A percentile compares a stretch with the other conserved stretches of the same genome.
Conservation (phyloP, 768 basidiomycete genomes). For the Pulveroboletus sp. region DNA sequence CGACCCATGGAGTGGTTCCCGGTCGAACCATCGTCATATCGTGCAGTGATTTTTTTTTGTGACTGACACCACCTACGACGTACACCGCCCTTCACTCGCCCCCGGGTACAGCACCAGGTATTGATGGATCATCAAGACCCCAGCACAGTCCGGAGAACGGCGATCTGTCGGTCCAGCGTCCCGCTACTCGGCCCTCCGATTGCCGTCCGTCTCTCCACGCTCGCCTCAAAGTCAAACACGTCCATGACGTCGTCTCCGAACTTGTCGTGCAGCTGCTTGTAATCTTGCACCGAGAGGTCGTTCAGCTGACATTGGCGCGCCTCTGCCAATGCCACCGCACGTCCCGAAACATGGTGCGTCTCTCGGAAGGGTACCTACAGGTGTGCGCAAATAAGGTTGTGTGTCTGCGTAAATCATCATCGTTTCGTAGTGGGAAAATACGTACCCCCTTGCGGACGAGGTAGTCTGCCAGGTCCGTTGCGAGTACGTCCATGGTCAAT, state of each 20-base stretch:
- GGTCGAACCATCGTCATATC: no score
- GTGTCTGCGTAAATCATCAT: background rate
- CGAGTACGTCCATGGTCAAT: slow-evolving; percentile 95
- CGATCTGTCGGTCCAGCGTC: slow-evolving; percentile 84
- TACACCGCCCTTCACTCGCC: background rate
- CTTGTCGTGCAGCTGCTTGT: slow-evolving; percentile 63
- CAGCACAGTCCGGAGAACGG: slow-evolving; percentile 62
- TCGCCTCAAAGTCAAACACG: slow-evolving; percentile 94
- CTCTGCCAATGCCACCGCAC: slow-evolving; percentile 94
- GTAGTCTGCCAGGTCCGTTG: slow-evolving; percentile 98
- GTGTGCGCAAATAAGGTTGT: background rate
- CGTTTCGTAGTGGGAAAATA: slow-evolving; percentile 11
- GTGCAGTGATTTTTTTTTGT: background rate
- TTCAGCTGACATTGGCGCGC: slow-evolving; percentile 74
- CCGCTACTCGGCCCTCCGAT: slow-evolving; percentile 87
- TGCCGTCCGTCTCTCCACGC: slow-evolving; percentile 86
- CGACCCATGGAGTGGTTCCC: no score
- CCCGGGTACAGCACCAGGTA: background rate
- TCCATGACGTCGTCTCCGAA: slow-evolving; percentile 78
- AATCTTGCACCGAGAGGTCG: slow-evolving; percentile 76
- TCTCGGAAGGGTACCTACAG: slow-evolving; percentile 93
- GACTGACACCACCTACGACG: background rate
- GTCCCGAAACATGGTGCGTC: slow-evolving; percentile 96
- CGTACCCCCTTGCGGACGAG: slow-evolving; percentile 96
- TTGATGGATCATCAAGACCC: slow-evolving; percentile 16